Conservation (phyloP, 2,329 filamentous ascomycete species). For the Exophiala viscosa region DNA sequence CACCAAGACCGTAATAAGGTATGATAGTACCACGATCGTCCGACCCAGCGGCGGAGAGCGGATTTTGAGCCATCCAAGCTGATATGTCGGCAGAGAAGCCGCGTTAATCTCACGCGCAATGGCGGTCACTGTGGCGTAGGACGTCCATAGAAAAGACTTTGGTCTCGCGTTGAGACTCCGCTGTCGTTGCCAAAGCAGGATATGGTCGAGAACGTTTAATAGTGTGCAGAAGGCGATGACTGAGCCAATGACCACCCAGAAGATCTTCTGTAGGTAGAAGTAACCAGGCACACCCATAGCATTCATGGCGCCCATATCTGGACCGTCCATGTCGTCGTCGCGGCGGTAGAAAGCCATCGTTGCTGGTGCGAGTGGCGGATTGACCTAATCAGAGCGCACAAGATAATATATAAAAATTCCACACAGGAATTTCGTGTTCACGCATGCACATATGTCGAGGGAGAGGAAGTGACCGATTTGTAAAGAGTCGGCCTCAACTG, state of each 20-base stretch:
- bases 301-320: slow-evolving; percentile 37
- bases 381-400: too few relatives aligned
- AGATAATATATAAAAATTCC: too few relatives aligned
- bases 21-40: slow-evolving; percentile 33
- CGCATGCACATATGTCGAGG: too few relatives aligned
- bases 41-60: slow-evolving; percentile 38
- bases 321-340: slow-evolving; percentile 14
- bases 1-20: slow-evolving; percentile 20
- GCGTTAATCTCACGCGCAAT: slow-evolving; percentile 53
- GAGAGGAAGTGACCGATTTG: too few relatives aligned
- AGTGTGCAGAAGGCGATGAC: slow-evolving; percentile 35
- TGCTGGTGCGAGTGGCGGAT: not conserved
- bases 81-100: slow-evolving; percentile 36
- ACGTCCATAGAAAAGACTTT: slow-evolving; percentile 45
- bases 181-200: slow-evolving; percentile 49
- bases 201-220: slow-evolving; percentile 44
- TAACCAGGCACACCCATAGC: slow-evolving; percentile 45
- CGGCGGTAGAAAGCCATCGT: slow-evolving; percentile 7
- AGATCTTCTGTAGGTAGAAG: slow-evolving; percentile 49
- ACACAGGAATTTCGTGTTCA: not conserved
- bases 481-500: too few relatives aligned
- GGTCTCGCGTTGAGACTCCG: slow-evolving; percentile 51
- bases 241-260: slow-evolving; percentile 50
- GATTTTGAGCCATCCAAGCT: slow-evolving; percentile 33
- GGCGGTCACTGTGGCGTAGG: slow-evolving; percentile 53